Base-by-base conservation (phyloP, 306 rosid genomes). In the Vicia faba region DNA sequence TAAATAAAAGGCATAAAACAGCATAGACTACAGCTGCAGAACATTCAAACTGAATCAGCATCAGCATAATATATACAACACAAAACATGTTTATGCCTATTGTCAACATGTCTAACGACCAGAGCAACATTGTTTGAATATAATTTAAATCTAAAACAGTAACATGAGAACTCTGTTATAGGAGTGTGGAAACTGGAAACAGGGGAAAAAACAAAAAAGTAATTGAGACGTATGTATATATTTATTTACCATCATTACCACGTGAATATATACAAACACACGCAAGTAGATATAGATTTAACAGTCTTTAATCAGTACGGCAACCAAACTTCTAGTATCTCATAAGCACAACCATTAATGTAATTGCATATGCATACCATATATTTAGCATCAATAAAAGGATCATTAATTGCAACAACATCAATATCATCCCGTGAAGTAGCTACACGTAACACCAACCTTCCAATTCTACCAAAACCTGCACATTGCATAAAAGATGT, bases 401-500 rank as follows among this genome's bases (percentile, higher is more conserved):
- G 99, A 81, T 93, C 99, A 72, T 93, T 93, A 71, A 93, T 92
- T 10, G 96, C 89, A 28, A 90, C 89, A 54, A 93, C 92, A 57
- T 90, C 96, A 33, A 93, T 79, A 82, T 90, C 99, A 88, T 88
- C 99, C 76, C 99, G 76, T 28, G 76, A 62, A 78, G 79, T 61
- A 19, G 99, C 99, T 61, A 93, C 75, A 15, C 99, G 91, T 44
- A 93, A 74, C 56, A 93, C 97, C 90, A 93, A 81, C 80, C 99
- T 85, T 76, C 99, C 99, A 79, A 93, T 93, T 29, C 99, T 88
- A 70, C 99, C 99, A 82, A 93, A 93, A 66, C 99, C 99, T 92
- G 81, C 64, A 61, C 18, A 14, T 61, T 55, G 73, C 67, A 81
- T 38, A 50, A 53, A 55, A 45, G 33, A 76, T 62, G 51, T 45